Evolutionary conservation across 768 basidiomycete species (phyloP).

Genomic region (Imleria badia): DNA sequence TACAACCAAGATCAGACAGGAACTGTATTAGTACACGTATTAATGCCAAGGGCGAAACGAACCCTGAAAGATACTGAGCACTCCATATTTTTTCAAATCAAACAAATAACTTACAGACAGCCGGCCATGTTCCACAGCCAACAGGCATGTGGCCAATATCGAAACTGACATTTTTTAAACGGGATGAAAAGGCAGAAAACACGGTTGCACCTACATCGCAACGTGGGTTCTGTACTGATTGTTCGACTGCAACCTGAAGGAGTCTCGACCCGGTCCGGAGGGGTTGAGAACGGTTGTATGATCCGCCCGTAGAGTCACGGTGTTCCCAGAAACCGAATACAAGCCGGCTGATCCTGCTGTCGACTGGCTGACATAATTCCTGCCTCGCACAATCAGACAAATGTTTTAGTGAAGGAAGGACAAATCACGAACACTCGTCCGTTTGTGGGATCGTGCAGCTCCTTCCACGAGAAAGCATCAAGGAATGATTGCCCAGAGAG

Average conservation of each 20-base stretch:
- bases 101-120: constrained; percentile 29
- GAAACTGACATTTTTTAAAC: constrained; percentile 19
- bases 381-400: constrained; percentile 12
- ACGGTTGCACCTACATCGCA: constrained; percentile 24
- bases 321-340: constrained; percentile 51
- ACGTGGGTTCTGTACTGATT: constrained; percentile 34
- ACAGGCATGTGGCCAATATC: constrained; percentile 39
- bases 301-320: constrained; percentile 34
- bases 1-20: not conserved
- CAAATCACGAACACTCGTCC: constrained; percentile 31
- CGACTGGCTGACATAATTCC: constrained; percentile 44
- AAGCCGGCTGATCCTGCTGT: constrained; percentile 56
- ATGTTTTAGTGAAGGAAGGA: not conserved
- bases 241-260: constrained; percentile 36
- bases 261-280: constrained; percentile 34
- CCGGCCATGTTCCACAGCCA: constrained; percentile 42
- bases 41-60: constrained; percentile 1
- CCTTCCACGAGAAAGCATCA: constrained; percentile 27
- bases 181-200: not conserved
- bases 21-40: not conserved
- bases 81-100: not conserved
- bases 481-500: constrained; percentile 54
- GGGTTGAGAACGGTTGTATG: constrained; percentile 30
- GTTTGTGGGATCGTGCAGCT: constrained; percentile 34
- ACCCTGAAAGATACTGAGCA: constrained; percentile 23